phyloP scores from a whole-genome alignment of 2,329 filamentous ascomycete genomes.

The Leptographium lundbergii region DNA sequence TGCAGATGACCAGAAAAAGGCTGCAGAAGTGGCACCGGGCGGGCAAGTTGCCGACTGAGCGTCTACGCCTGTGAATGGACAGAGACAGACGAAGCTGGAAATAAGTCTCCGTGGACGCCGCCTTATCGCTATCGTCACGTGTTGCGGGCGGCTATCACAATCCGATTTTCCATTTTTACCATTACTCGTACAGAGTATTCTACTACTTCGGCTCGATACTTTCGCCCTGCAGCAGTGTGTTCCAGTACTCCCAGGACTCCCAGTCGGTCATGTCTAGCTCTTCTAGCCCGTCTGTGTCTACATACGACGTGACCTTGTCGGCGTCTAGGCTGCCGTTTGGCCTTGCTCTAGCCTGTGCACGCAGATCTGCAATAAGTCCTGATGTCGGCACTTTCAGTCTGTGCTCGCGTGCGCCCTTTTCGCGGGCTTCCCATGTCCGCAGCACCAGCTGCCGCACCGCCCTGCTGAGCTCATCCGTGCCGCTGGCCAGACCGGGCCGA shows the following conservation, averaged over 20 bases:
- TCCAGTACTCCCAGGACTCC: conserved; percentile 11
- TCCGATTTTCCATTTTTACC: neutral
- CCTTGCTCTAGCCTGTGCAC: neutral
- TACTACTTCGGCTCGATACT: neutral
- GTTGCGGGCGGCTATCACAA: neutral
- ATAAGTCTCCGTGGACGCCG: neutral
- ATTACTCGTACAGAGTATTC: too few species aligned
- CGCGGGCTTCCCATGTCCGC: conserved; percentile 13
- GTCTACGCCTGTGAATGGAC: neutral
- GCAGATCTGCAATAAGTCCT: neutral
- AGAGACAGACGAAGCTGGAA: neutral
- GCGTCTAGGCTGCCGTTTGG: neutral
- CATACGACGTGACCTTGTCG: too few species aligned
- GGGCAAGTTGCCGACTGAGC: neutral
- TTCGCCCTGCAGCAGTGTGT: conserved; percentile 2
- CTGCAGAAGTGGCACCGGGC: neutral
- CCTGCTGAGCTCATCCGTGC: conserved; percentile 9
- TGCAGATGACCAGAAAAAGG: neutral
- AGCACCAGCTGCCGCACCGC: conserved; percentile 13
- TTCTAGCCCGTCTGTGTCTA: too few species aligned
- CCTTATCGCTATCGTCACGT: neutral
- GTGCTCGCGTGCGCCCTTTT: conserved; percentile 6
- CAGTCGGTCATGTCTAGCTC: too few species aligned
- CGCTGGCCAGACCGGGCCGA: conserved; percentile 6
- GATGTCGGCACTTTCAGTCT: conserved; percentile 2